These are phyloP conservation scores for Ceriops zippeliana DNA, from an alignment of 345 rosid species.

Conservation along the genomic window DNA sequence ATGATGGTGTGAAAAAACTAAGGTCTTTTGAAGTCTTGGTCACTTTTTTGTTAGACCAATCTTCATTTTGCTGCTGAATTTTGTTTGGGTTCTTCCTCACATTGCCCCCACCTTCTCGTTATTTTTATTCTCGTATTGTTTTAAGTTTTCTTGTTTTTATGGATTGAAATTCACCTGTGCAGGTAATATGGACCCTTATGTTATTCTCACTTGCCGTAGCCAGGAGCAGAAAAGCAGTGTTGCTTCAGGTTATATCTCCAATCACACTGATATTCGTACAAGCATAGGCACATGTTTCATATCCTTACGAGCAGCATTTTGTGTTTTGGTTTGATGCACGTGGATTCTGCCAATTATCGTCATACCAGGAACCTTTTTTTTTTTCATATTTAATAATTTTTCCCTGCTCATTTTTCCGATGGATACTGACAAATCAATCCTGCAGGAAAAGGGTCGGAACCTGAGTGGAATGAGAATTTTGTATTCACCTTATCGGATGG, in stretches of 20 bases:
- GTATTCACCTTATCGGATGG: slow-evolving; percentile 25
- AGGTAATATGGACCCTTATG: slow-evolving; percentile 77
- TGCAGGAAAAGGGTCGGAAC: slow-evolving; percentile 40
- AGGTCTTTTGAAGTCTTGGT: too few species aligned
- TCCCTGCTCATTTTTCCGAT: not conserved
- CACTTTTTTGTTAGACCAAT: too few species aligned
- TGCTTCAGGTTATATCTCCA: slow-evolving; percentile 48
- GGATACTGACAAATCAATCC: not conserved
- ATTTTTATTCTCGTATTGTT: slow-evolving; percentile 28
- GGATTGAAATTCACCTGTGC: not conserved
- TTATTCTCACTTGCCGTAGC: slow-evolving; percentile 52
- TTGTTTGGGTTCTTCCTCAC: too few species aligned
- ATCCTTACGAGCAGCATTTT: too few species aligned
- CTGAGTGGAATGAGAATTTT: slow-evolving; percentile 38
- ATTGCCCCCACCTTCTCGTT: slow-evolving; percentile 36
- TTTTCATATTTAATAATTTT: not conserved
- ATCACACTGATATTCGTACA: not conserved
- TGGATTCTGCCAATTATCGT: too few species aligned
- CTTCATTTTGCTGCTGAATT: too few species aligned
- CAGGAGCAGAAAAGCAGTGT: slow-evolving; percentile 74
- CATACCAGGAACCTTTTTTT: too few species aligned
- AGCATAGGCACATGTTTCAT: too few species aligned
- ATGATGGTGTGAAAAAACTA: too few species aligned
- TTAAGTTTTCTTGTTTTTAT: not conserved
- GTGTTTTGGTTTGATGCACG: too few species aligned